Conservation (phyloP, 805 yeast genomes). For the Yamadazyma phyllophila region DNA sequence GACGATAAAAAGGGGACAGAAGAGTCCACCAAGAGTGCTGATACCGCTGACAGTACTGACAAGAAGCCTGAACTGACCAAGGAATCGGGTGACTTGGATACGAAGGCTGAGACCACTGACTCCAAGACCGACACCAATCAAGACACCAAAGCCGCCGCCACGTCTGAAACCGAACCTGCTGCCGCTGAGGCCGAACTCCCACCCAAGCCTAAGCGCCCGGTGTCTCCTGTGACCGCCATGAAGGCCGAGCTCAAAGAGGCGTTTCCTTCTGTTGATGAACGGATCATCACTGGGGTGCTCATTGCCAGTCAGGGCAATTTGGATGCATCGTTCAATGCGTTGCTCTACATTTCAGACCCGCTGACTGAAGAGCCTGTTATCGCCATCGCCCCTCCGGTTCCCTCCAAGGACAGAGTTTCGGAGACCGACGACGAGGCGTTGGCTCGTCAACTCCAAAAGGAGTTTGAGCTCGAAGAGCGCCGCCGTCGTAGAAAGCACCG, state of each 20-base stretch:
- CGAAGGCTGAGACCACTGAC: not conserved
- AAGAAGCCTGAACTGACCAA: not conserved
- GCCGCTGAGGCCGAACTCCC: conserved; percentile 25
- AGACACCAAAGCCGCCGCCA: too few relatives aligned
- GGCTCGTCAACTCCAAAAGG: conserved; percentile 77
- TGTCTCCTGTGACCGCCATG: conserved; percentile 55
- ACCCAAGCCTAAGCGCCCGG: conserved; percentile 53
- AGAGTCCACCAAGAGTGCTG: not conserved
- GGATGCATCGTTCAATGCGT: conserved; percentile 87
- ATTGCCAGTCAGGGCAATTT: conserved; percentile 81
- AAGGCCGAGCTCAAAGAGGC: conserved; percentile 72
- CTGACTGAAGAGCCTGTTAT: conserved; percentile 50
- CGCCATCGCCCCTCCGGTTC: conserved; percentile 22
- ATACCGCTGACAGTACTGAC: not conserved
- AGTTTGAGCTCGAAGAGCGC: conserved; percentile 47
- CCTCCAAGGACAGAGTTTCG: conserved; percentile 2
- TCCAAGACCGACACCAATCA: not conserved
- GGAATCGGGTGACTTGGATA: too few relatives aligned
- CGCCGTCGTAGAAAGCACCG: conserved; percentile 28
- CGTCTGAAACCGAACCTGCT: not conserved
- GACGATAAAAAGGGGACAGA: conserved; percentile 1
- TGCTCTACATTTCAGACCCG: conserved; percentile 78
- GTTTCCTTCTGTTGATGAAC: conserved; percentile 74
- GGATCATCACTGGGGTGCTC: conserved; percentile 69
- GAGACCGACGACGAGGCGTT: conserved; percentile 61